Evolutionary conservation across 495 filamentous ascomycete species (phyloP), one percentile per base, ranked within the genome.

Genomic region (Aspergillus hancockii): DNA sequence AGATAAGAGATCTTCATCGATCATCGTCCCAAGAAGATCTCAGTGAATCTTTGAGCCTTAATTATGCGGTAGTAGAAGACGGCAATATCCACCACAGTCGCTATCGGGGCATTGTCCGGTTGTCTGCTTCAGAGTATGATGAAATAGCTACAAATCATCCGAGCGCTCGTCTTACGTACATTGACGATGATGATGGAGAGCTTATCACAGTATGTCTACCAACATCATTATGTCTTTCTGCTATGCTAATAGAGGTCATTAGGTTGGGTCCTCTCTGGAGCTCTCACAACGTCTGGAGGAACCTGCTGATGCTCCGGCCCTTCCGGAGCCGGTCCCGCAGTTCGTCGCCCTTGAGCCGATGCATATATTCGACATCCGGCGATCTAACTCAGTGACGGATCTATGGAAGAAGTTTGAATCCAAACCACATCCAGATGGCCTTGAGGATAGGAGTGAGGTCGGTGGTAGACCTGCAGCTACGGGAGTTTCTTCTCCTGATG

Each of bases 181-280:
- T 77, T 16, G 83, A 85, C 62, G 79, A 83, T 36, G 82, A 84
- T 59, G 80, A 83, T 61, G 80, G 74, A 1, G 80, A 82, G 54
- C 61, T 76, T 43, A 84, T 85, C 53, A 83, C 75, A 16, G 83
- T 84, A 64, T 70, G 79, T 66, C 52, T 22, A 8, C 43, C 23
- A 34, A 52, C 40, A 1, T 3, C 21, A 22, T 16, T 49, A 10
- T 5, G 8, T 49, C 56, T 25, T 22, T 23, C 25, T 38, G 54
- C 25, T 18, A 21, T 51, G 12, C 61, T 67, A 62, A 71, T 51
- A 5, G 19, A 45, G 53, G 19, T 58, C 31, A 49, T 25, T 62
- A 82, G 80, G 74, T 82, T 59, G 80, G 80, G 25, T 82, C 79
- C 10, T 76, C 79, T 47, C 68, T 79, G 30, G 80, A 83, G 57